These are phyloP conservation scores for Solanum bulbocastanum DNA, from an alignment of 257 asterid genomes.

Conservation along the genomic window DNA sequence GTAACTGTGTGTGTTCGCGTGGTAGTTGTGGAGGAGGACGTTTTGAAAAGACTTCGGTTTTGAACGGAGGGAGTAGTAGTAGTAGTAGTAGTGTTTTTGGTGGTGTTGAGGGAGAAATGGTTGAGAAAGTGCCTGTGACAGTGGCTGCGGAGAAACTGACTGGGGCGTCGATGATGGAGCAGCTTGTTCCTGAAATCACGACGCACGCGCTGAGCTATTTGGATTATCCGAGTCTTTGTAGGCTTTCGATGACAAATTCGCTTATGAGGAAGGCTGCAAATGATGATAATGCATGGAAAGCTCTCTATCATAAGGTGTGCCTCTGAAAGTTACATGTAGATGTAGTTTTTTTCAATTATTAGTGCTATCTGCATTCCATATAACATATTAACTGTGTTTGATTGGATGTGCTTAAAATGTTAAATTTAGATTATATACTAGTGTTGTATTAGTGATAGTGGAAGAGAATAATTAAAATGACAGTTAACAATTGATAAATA, in stretches of 20 bases:
- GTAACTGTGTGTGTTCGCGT: background rate
- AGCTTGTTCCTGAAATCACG: conserved; percentile 95
- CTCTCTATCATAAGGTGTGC: conserved; percentile 77
- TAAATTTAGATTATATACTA: background rate
- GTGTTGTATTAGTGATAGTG: background rate
- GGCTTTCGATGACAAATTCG: conserved; percentile 96
- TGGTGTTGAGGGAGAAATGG: background rate
- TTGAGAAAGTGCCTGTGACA: conserved; percentile 14
- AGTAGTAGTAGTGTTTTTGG: background rate
- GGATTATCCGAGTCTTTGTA: conserved; percentile 90
- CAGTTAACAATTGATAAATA: background rate
- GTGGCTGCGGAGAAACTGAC: conserved; percentile 53
- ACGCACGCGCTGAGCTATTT: conserved; percentile 90
- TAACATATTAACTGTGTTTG: background rate
- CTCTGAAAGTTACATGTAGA: background rate
- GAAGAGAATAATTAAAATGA: background rate
- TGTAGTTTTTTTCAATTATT: background rate
- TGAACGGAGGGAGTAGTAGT: background rate
- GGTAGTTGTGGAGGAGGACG: conserved; percentile 3
- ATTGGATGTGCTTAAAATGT: background rate
- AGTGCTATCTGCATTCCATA: background rate
- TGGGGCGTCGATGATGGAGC: conserved; percentile 98
- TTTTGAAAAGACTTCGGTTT: background rate
- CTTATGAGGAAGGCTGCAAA: conserved; percentile 93
- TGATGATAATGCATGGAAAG: conserved; percentile 97